Evolutionary conservation across 495 filamentous ascomycete genomes (phyloP), one percentile per base, ranked within the genome.

Genomic region (Aspergillus campestris): DNA sequence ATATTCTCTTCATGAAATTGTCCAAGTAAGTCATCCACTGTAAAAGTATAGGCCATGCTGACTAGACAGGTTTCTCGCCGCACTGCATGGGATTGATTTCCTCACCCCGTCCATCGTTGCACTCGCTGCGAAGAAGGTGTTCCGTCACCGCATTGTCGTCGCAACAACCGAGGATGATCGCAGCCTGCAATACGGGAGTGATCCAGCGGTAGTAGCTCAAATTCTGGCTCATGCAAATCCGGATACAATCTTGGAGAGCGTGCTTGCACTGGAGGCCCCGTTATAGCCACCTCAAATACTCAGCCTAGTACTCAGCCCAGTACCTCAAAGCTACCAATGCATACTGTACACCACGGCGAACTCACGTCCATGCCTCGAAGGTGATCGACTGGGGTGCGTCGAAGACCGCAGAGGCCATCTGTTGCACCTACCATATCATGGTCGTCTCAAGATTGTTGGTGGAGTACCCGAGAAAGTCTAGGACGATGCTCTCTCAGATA

Each of bases 151-250:
- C 18, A 77, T 98, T n/a, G 57, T 72, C 3, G 71, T 95, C 7
- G 73, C 79, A 1, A 68, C 58, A 2, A 74, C 86, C 0, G 81
- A 83, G 48, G 73, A 77, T 44, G 92, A 99, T 65, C 66, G 89
- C 34, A 96, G 89, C 57, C 73, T 94, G 67, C 88, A 94, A 59
- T 99, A 92, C 76, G 92, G 92, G 4, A 95, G 90, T 60, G 81
- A 94, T 42, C 32, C 82, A 3, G 68, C 64, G 18, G 84, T 85
- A 8, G 78, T 95, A 2, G 70, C 73, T 37, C 69, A 70, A 29
- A 47, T 87, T 31, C 55, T 97, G 15, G 77, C 79, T 12, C 81
- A 80, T 13, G 66, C 92, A 7, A 81, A 75, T 2, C 73, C 81
- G 0, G 87, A 91, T 55, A 79, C 82, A 47, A 83, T 96, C 3